Base-by-base conservation (phyloP, 345 rosid genomes). In the Anacardium occidentale region DNA sequence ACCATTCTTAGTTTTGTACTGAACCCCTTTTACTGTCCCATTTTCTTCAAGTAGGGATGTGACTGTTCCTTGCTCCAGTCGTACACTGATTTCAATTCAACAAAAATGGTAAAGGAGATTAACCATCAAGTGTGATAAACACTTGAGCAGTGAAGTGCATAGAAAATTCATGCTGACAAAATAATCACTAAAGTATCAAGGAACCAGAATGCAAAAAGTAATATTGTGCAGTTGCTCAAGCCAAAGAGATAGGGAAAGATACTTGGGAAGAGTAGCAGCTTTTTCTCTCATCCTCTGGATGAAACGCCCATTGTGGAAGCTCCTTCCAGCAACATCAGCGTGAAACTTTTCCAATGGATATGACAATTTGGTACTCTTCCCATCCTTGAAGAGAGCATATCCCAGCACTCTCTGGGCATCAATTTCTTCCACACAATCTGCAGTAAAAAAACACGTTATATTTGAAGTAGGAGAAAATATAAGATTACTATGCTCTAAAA, bases 271-370 rank as follows among this genome's bases (percentile, higher is more conserved):
- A 34, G 68, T 54, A 73, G 82, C 76, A 76, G 86, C 87, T 73
- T 82, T 86, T 56, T 86, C 79, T 75, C 89, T 73, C 87, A 86
- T 83, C 72, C 87, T 71, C 70, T 78, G 87, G 6, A 86, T 80
- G 64, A 84, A 86, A 60, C 87, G 83, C 1, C 89, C 86, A 70
- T 86, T 86, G 50, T 86, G 87, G 60, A 86, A 84, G 76, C 86
- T 78, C 32, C 87, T 74, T n/a, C 87, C 89, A 2, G 86, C 66
- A 40, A 83, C 77, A 74, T 84, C 87, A 2, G 85, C 59, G 40
- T 70, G 76, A 68, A 84, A 86, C 40, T 75, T 76, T 69, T 84
- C 82, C 79, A 82, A 62, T 47, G 90, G 85, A 75, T 82, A 86
- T 40, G 88, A 72, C 51, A 82, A 66, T 57, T 47, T 78, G 5